These are phyloP conservation scores for Ochetophila trinervis DNA, from an alignment of 306 rosid species.

Conservation along the genomic window DNA sequence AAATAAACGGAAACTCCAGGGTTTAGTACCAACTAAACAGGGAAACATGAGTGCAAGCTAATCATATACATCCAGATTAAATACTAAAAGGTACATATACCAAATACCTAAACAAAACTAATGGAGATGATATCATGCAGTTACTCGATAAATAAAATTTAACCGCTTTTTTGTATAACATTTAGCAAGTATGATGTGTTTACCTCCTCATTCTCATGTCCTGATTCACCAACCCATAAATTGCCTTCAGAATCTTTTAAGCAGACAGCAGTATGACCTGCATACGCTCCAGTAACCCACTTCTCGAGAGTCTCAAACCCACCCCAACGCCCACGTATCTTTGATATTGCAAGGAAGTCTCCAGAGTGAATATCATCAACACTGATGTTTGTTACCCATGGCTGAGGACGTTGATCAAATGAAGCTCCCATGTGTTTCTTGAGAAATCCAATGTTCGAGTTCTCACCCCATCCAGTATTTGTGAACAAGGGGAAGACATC, in stretches of 20 bases:
- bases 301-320: constrained; percentile 92
- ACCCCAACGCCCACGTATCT: constrained; percentile 98
- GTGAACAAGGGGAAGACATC: constrained; percentile 86
- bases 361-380: constrained; percentile 87
- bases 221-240: constrained; percentile 96
- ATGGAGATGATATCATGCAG: neutral
- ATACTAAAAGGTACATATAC: neutral
- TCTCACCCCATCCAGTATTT: constrained; percentile 92
- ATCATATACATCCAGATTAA: neutral
- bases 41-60: no score
- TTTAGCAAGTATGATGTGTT: constrained; percentile 16
- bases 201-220: constrained; percentile 84
- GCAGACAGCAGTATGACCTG: constrained; percentile 94
- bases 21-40: no score
- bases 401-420: constrained; percentile 66
- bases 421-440: constrained; percentile 86
- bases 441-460: constrained; percentile 66
- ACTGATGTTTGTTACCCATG: constrained; percentile 75
- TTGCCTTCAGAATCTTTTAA: constrained; percentile 84
- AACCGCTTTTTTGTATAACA: no score
- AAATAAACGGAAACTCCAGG: no score
- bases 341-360: constrained; percentile 91
- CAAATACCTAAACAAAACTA: neutral
- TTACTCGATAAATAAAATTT: neutral
- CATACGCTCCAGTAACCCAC: constrained; percentile 96